Percentiles rank a stretch among this genome's conserved stretches.
These are phyloP conservation scores for Oryza meyeriana DNA, from an alignment of 176 grass and related monocot species.

Conservation along the genomic window DNA sequence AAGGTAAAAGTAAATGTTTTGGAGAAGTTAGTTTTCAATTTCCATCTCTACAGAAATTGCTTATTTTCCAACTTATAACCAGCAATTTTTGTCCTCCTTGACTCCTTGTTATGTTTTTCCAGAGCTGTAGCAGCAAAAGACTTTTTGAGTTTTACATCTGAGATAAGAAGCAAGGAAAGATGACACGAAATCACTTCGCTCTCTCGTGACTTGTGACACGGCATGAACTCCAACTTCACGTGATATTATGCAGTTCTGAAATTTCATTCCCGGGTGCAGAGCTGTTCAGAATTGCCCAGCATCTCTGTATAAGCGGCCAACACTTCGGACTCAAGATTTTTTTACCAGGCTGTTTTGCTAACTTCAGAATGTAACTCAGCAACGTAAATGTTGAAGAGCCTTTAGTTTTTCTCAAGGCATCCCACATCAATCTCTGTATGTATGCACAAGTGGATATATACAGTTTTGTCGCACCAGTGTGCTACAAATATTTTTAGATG, in stretches of 20 bases:
- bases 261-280: neutral
- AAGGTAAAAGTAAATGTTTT: slow-evolving; percentile 45
- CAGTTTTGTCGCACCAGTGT: neutral
- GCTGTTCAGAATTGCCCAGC: neutral
- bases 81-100: neutral
- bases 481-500: neutral
- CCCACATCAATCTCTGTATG: neutral
- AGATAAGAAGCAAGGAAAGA: slow-evolving; percentile 26
- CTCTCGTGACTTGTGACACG: too few relatives aligned
- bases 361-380: neutral
- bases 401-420: slow-evolving; percentile 4
- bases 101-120: slow-evolving; percentile 24
- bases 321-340: neutral
- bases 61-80: slow-evolving; percentile 5
- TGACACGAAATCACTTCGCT: neutral
- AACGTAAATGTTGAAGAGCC: neutral
- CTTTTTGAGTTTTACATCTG: slow-evolving; percentile 32
- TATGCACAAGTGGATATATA: neutral
- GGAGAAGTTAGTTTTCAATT: neutral
- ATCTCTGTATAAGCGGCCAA: neutral
- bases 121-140: slow-evolving; percentile 56
- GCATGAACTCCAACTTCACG: neutral
- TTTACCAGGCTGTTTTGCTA: neutral
- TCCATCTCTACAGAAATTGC: neutral
- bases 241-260: neutral